Percentiles rank a stretch among this genome's conserved stretches.
Evolutionary conservation across 805 yeast species (phyloP).

Genomic region (Candida loeiensis): DNA sequence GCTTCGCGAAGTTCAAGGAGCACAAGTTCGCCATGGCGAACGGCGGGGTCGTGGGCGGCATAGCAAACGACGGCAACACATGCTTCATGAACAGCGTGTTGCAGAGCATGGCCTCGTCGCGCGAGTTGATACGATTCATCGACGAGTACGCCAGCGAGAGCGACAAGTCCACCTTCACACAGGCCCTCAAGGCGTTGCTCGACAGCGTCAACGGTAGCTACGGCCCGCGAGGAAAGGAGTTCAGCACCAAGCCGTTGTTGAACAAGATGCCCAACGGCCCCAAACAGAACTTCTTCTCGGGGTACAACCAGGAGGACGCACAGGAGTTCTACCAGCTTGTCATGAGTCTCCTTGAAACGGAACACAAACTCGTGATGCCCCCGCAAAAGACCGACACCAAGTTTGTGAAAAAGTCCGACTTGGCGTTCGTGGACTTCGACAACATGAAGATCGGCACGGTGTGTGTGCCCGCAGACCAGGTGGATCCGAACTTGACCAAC

Average conservation of each 20-base stretch:
- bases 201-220: conserved; percentile 56
- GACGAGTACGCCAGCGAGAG: conserved; percentile 30
- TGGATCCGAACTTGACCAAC: conserved; percentile 63
- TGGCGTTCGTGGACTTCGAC: conserved; percentile 36
- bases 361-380: conserved; percentile 25
- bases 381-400: conserved; percentile 11
- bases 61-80: conserved; percentile 87
- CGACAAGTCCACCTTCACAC: conserved; percentile 39
- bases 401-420: conserved; percentile 19
- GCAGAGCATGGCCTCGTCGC: conserved; percentile 76
- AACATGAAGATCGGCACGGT: conserved; percentile 62
- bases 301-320: conserved; percentile 94
- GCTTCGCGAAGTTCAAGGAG: conserved; percentile 20
- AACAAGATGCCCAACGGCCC: conserved; percentile 76
- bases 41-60: conserved; percentile 82
- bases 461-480: conserved; percentile 67
- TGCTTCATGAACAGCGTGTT: conserved; percentile 92
- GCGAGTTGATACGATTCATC: conserved; percentile 54
- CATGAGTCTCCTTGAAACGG: conserved; percentile 62
- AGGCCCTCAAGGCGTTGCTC: conserved; percentile 49
- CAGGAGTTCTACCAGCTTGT: conserved; percentile 90
- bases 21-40: conserved; percentile 43
- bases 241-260: conserved; percentile 56
- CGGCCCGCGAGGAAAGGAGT: conserved; percentile 52
- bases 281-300: conserved; percentile 68